phyloP scores from a whole-genome alignment of 2,329 filamentous ascomycete genomes.

The Diaporthe eres region DNA sequence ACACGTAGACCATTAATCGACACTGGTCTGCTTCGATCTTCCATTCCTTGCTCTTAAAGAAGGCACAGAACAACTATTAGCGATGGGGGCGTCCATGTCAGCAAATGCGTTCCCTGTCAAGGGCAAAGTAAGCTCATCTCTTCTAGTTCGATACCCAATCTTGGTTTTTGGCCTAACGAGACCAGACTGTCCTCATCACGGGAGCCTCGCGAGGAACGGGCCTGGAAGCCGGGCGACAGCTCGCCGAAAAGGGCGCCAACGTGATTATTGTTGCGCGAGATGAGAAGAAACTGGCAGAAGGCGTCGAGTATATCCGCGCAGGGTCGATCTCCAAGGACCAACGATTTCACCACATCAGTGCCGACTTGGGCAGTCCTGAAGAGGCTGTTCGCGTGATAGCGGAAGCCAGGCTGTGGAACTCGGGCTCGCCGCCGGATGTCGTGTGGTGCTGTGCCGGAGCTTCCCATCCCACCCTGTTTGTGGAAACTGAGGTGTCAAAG shows the following conservation, averaged over 20 bases:
- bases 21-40: neutral
- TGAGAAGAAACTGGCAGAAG: constrained; percentile 78
- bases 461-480: constrained; percentile 63
- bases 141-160: neutral
- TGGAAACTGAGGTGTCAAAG: constrained; percentile 52
- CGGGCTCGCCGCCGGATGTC: constrained; percentile 70
- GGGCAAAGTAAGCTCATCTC: constrained; percentile 14
- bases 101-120: constrained; percentile 30
- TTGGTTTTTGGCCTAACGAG: constrained; percentile 27
- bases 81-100: constrained; percentile 2
- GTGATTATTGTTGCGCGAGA: constrained; percentile 88
- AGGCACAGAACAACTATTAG: neutral
- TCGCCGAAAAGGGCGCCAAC: constrained; percentile 87
- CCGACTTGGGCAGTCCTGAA: constrained; percentile 70
- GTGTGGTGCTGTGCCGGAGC: constrained; percentile 78
- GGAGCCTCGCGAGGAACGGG: constrained; percentile 96
- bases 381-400: constrained; percentile 71
- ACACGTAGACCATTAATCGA: neutral
- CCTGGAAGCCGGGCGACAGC: constrained; percentile 78
- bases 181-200: constrained; percentile 87
- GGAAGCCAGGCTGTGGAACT: constrained; percentile 75
- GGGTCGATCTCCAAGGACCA: constrained; percentile 60
- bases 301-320: constrained; percentile 59
- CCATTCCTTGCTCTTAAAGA: neutral
- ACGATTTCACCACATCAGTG: constrained; percentile 75